Evolutionary conservation across 2,329 filamentous ascomycete species (phyloP).

Genomic region (Trichoderma koningii): DNA sequence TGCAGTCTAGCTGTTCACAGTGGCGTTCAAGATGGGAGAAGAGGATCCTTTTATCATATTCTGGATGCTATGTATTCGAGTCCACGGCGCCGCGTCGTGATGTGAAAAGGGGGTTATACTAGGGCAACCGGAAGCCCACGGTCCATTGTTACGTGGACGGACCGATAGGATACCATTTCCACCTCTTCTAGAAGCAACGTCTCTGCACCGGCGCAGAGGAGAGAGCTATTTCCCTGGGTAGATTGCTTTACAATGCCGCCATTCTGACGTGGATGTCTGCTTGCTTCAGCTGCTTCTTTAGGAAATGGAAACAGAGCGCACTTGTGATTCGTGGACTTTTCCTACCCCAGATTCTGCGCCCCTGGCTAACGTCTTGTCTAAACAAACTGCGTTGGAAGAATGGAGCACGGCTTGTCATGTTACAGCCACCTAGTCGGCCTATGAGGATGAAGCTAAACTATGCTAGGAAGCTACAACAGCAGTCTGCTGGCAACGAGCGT

Average conservation of each 20-base stretch:
- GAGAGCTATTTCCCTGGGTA: background rate
- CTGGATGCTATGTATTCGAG: background rate
- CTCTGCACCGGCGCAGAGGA: background rate
- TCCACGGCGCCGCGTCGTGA: background rate
- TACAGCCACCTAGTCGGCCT: background rate
- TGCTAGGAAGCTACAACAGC: slow-evolving; percentile 5
- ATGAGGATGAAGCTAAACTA: background rate
- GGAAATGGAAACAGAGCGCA: background rate
- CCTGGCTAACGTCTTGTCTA: background rate
- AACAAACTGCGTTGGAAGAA: background rate
- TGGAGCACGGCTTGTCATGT: no score
- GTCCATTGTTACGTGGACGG: slow-evolving; percentile 1
- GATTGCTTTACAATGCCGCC: background rate
- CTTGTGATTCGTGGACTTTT: slow-evolving; percentile 17
- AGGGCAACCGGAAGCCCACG: background rate
- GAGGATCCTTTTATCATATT: background rate
- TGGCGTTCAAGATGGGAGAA: no score
- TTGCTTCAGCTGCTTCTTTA: slow-evolving; percentile 21
- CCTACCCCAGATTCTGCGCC: slow-evolving; percentile 19
- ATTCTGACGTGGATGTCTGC: background rate
- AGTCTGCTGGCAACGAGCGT: background rate
- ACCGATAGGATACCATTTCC: slow-evolving; percentile 7
- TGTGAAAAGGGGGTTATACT: background rate
- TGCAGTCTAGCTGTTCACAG: no score
- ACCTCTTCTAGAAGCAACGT: background rate